A percentile compares a stretch with the other conserved stretches of the same genome.
These are phyloP conservation scores for Candida alai DNA, from an alignment of 805 yeast species.

Conservation along the genomic window DNA sequence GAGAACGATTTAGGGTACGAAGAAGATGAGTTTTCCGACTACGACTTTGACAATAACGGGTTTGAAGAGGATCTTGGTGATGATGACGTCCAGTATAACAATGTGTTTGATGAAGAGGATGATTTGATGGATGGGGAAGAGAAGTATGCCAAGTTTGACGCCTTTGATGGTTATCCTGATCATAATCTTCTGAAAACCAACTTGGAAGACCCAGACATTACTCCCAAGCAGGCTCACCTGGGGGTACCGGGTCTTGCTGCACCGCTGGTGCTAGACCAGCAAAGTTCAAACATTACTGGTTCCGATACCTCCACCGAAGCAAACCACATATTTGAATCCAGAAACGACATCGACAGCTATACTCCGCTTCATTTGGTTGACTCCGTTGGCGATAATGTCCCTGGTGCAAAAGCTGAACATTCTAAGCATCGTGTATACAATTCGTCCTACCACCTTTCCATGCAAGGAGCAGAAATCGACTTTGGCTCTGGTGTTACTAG, in stretches of 20 bases:
- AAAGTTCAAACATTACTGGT: not conserved
- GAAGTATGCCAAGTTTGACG: too few species aligned
- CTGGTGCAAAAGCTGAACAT: slow-evolving; percentile 1
- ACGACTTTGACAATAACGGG: slow-evolving; percentile 43
- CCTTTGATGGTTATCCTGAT: too few species aligned
- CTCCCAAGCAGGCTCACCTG: too few species aligned
- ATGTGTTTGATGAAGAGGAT: slow-evolving; percentile 11
- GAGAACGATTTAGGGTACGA: slow-evolving; percentile 30
- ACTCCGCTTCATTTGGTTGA: not conserved
- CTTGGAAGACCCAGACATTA: too few species aligned
- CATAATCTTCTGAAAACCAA: too few species aligned
- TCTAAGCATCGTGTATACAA: slow-evolving; percentile 15
- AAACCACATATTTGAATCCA: not conserved
- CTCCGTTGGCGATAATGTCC: not conserved
- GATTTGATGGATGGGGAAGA: too few species aligned
- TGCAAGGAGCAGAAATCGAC: slow-evolving; percentile 20
- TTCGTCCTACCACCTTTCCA: slow-evolving; percentile 26
- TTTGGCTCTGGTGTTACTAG: too few species aligned
- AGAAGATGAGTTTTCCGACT: slow-evolving; percentile 31
- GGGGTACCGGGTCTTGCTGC: too few species aligned
- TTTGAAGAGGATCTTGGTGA: slow-evolving; percentile 18
- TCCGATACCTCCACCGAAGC: not conserved
- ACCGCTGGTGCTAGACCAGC: too few species aligned
- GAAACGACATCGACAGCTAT: not conserved
- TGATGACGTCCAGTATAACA: slow-evolving; percentile 13